Evolutionary conservation across 2,329 filamentous ascomycete genomes (phyloP).

Genomic region (Rachicladosporium sp.): DNA sequence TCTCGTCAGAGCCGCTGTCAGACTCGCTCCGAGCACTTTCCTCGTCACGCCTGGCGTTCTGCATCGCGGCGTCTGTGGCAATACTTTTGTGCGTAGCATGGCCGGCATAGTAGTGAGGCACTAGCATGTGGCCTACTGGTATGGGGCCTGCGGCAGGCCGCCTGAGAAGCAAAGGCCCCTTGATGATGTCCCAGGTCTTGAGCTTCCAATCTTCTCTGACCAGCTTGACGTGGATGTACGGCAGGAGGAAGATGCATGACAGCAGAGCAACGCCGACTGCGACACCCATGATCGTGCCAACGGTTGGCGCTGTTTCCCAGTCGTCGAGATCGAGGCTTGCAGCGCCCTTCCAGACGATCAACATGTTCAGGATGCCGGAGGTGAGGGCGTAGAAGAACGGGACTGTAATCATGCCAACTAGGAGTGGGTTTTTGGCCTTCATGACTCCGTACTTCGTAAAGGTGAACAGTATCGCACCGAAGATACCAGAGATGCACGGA

Average conservation of each 20-base stretch:
- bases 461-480: constrained; percentile 43
- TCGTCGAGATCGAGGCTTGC: constrained; percentile 37
- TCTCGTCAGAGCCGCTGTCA: constrained; percentile 6
- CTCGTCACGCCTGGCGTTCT: constrained; percentile 12
- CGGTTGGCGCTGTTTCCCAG: constrained; percentile 27
- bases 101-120: constrained; percentile 46
- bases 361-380: constrained; percentile 39
- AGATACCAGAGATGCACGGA: constrained; percentile 41
- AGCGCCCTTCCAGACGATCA: constrained; percentile 30
- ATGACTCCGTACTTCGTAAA: constrained; percentile 47
- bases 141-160: constrained; percentile 26
- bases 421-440: constrained; percentile 40
- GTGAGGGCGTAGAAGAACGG: constrained; percentile 48
- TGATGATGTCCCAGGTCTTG: constrained; percentile 39
- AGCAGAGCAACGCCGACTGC: constrained; percentile 39
- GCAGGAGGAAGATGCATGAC: constrained; percentile 41
- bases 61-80: constrained; percentile 18
- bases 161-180: constrained; percentile 24
- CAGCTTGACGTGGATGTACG: constrained; percentile 46
- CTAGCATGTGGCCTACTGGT: constrained; percentile 8
- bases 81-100: constrained; percentile 39
- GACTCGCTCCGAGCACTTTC: constrained; percentile 2
- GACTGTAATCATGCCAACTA: constrained; percentile 40
- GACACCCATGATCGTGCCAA: constrained; percentile 42
- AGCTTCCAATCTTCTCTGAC: constrained; percentile 50